These are phyloP conservation scores for Centaurea solstitialis DNA, from an alignment of 129 eudicot species.

Conservation along the genomic window DNA sequence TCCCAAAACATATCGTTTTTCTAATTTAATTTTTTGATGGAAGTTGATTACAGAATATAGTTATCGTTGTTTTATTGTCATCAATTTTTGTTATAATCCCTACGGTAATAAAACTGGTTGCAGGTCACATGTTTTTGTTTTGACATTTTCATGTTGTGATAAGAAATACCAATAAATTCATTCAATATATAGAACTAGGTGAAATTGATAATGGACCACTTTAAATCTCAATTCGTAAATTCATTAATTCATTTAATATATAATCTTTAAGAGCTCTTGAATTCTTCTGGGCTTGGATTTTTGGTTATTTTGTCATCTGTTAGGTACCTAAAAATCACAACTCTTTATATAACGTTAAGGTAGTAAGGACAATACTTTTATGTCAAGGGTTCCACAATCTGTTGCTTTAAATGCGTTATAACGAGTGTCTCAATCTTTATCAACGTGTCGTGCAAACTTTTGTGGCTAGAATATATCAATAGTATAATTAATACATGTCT, in stretches of 20 bases:
- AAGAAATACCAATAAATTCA: neutral
- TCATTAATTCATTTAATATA: neutral
- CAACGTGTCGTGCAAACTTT: neutral
- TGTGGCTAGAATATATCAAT: neutral
- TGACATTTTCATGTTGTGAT: neutral
- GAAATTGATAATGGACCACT: neutral
- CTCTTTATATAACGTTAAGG: neutral
- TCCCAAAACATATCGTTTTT: neutral
- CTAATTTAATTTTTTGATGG: neutral
- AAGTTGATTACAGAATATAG: neutral
- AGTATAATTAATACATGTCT: too few relatives aligned
- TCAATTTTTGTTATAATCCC: neutral
- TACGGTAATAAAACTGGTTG: neutral
- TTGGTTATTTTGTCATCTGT: neutral
- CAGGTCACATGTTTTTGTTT: too few relatives aligned
- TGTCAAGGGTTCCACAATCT: neutral
- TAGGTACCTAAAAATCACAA: neutral
- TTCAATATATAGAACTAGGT: neutral
- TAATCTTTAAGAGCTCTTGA: neutral
- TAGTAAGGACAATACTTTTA: neutral
- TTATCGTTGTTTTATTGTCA: neutral
- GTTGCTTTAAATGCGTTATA: neutral
- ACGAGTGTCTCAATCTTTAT: neutral
- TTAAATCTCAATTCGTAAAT: neutral
- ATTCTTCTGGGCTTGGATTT: neutral